Conservation (phyloP, 2,329 filamentous ascomycete genomes). For the Colletotrichum sp. region DNA sequence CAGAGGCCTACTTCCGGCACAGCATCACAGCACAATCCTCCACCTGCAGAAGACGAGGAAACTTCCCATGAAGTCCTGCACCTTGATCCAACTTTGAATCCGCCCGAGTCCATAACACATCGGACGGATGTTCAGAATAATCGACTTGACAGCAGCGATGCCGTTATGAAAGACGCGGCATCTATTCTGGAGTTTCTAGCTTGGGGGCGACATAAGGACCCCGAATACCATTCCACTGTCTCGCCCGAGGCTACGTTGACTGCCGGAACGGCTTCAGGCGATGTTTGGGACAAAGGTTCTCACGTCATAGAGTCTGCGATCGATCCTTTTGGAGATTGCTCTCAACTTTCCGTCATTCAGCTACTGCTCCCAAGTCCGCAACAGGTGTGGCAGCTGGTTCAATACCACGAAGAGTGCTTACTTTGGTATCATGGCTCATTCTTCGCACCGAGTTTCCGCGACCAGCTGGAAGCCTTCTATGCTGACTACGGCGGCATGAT, state of each 20-base stretch:
- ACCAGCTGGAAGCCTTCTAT: neutral
- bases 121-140: neutral
- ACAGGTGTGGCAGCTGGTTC: neutral
- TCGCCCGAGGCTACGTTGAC: neutral
- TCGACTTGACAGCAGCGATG: conserved; percentile 18
- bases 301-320: neutral
- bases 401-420: neutral
- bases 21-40: neutral
- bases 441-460: neutral
- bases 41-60: neutral
- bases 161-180: conserved; percentile 42
- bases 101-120: neutral
- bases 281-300: neutral
- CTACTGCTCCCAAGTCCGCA: neutral
- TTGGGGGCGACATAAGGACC: conserved; percentile 52
- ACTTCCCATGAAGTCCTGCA: neutral
- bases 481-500: neutral
- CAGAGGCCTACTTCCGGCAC: neutral
- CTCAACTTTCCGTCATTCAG: neutral
- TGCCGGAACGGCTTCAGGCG: neutral
- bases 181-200: conserved; percentile 53
- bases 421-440: neutral
- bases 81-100: neutral
- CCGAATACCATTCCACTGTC: neutral
- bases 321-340: neutral